A percentile compares a stretch with the other conserved stretches of the same genome.
Evolutionary conservation across 129 eudicot genomes (phyloP).

Genomic region (Mikania micrantha): DNA sequence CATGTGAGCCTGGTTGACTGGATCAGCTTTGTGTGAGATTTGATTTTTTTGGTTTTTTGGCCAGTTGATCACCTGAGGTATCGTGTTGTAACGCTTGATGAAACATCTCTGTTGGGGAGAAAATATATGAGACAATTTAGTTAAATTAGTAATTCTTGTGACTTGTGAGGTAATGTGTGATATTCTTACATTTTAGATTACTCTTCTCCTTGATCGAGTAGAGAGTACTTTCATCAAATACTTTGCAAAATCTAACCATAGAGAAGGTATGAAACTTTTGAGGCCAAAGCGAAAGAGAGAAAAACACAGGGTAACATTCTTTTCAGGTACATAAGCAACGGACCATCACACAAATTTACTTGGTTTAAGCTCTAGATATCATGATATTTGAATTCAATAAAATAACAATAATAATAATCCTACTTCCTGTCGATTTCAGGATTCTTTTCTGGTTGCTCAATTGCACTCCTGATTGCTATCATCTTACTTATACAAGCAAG

Average conservation of each 20-base stretch:
- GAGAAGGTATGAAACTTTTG: conserved; percentile 67
- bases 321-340: conserved; percentile 45
- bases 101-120: not conserved
- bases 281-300: conserved; percentile 60
- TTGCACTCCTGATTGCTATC: conserved; percentile 54
- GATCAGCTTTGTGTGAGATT: not conserved
- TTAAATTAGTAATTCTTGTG: not conserved
- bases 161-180: not conserved
- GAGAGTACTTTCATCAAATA: conserved; percentile 60
- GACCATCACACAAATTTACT: not conserved
- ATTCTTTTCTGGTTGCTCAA: conserved; percentile 73
- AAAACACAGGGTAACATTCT: conserved; percentile 65
- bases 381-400: not conserved
- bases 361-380: not conserved
- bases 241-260: conserved; percentile 59
- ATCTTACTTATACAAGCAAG: conserved; percentile 53
- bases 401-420: not conserved
- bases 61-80: not conserved
- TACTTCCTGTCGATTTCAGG: conserved; percentile 36
- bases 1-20: not conserved
- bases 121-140: not conserved
- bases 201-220: conserved; percentile 50
- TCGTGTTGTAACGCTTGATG: not conserved
- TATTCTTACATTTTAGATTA: conserved; percentile 36
- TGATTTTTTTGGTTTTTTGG: not conserved